Base-by-base conservation (phyloP, 345 rosid genomes). In the Eucalyptus guilfoylei region DNA sequence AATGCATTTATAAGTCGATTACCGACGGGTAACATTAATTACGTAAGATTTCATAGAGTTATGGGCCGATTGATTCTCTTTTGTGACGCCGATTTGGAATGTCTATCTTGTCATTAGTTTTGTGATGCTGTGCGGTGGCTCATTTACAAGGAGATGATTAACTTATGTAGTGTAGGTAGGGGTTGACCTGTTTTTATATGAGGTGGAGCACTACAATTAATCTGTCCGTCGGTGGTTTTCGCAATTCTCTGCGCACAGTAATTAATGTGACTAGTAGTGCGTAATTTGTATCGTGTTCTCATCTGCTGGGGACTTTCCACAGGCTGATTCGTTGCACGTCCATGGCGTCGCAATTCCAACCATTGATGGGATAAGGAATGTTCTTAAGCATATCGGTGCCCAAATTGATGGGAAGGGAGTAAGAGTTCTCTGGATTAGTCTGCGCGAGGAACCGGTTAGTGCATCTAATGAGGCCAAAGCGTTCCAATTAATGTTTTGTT, bases 331-430 rank as follows among this genome's bases (percentile, higher is more conserved):
- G 14, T 89, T 95, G 88, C 93, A 93, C 60, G 96, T 97, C 85
- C 98, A 96, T 40, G 99, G 99, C 50, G 99, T 97, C 90, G 99
- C 99, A 3, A 97, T 96, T 89, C 99, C 99, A 14, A 97, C 98
- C 2, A 88, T 94, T 45, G 95, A 92, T 90, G 99, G 99, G 34
- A 96, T 97, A 28, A 95, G 92, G 45, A 97, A 97, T 90, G 99
- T 96, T 86, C 97, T 96, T 58, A 96, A 95, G 93, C 95, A 96
- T 86, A 94, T 95, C 87, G 96, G 98, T 80, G 96, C 96, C 80
- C 94, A 92, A 62, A 95, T 93, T 89, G 98, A 95, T 34, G 94
- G 94, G 86, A 93, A 90, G 89, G 93, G 90, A 91, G 93, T 93
- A 13, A 90, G 91, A 90, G 94, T 96, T 92, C 95, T 97, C 89